These are phyloP conservation scores for Priceomyces haplophilus DNA, from an alignment of 805 yeast genomes.

Conservation along the genomic window DNA sequence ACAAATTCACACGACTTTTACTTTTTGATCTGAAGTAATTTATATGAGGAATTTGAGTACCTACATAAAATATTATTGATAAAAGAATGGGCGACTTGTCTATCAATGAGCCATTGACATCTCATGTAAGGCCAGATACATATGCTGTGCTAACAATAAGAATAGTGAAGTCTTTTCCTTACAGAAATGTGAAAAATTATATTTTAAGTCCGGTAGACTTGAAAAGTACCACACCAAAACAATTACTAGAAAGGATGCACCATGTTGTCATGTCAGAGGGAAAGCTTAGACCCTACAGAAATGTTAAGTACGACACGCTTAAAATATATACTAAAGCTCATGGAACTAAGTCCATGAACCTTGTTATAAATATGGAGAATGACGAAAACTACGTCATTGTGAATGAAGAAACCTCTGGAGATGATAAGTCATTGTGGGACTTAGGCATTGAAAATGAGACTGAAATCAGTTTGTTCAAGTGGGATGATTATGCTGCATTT, in stretches of 20 bases:
- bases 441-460: slow-evolving; percentile 75
- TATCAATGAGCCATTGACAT: slow-evolving; percentile 71
- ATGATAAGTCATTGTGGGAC: slow-evolving; percentile 29
- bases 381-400: slow-evolving; percentile 63
- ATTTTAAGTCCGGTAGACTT: slow-evolving; percentile 70
- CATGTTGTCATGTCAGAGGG: slow-evolving; percentile 54
- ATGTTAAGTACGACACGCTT: slow-evolving; percentile 66
- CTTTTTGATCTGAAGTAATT: too few relatives aligned
- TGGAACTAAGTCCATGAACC: slow-evolving; percentile 87
- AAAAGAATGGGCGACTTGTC: neutral
- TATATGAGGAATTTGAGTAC: too few relatives aligned
- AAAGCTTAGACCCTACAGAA: slow-evolving; percentile 77
- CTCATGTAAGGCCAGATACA: slow-evolving; percentile 68
- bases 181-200: slow-evolving; percentile 79
- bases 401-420: slow-evolving; percentile 13
- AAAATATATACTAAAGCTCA: slow-evolving; percentile 94
- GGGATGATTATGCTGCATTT: slow-evolving; percentile 60
- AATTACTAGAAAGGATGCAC: slow-evolving; percentile 53
- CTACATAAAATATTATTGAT: too few relatives aligned
- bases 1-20: neutral
- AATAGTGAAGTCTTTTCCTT: slow-evolving; percentile 86
- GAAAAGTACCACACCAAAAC: slow-evolving; percentile 60
- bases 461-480: slow-evolving; percentile 79
- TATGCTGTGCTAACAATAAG: slow-evolving; percentile 81
- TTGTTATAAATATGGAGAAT: slow-evolving; percentile 86